phyloP scores from a whole-genome alignment of 306 rosid species.

The Rosa rugosa region DNA sequence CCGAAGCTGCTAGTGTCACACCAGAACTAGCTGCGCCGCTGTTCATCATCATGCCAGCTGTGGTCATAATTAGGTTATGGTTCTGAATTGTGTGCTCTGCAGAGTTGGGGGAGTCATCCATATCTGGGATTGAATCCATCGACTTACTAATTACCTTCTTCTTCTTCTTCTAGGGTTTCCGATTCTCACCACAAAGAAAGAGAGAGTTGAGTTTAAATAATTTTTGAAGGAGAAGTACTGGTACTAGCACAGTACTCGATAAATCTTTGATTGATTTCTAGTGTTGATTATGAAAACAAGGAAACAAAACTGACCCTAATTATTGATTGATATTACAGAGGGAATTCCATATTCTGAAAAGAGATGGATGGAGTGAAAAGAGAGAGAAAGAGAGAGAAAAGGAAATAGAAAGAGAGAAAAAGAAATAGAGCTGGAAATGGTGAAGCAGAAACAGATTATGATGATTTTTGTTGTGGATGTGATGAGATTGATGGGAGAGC shows the following conservation, averaged over 20 bases:
- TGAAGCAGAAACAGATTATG: conserved; percentile 38
- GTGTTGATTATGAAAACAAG: conserved; percentile 5
- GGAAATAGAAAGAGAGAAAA: conserved; percentile 8
- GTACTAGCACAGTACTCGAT: background rate
- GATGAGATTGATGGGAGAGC: conserved; percentile 68
- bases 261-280: background rate
- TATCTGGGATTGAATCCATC: conserved; percentile 77
- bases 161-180: conserved; percentile 46
- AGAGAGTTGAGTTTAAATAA: conserved; percentile 1
- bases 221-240: background rate
- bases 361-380: conserved; percentile 11
- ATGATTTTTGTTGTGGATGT: conserved; percentile 8
- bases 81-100: conserved; percentile 28
- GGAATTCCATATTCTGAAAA: conserved; percentile 20
- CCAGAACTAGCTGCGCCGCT: background rate
- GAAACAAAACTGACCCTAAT: conserved; percentile 32
- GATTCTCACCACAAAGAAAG: conserved; percentile 15
- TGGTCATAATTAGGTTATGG: conserved; percentile 14
- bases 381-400: conserved; percentile 10
- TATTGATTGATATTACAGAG: conserved; percentile 39
- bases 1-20: background rate
- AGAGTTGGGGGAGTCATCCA: conserved; percentile 55
- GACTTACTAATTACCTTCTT: background rate
- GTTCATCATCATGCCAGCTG: conserved; percentile 4
- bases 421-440: conserved; percentile 35